Conservation (phyloP, 768 basidiomycete genomes). For the Astraeus odoratus region DNA sequence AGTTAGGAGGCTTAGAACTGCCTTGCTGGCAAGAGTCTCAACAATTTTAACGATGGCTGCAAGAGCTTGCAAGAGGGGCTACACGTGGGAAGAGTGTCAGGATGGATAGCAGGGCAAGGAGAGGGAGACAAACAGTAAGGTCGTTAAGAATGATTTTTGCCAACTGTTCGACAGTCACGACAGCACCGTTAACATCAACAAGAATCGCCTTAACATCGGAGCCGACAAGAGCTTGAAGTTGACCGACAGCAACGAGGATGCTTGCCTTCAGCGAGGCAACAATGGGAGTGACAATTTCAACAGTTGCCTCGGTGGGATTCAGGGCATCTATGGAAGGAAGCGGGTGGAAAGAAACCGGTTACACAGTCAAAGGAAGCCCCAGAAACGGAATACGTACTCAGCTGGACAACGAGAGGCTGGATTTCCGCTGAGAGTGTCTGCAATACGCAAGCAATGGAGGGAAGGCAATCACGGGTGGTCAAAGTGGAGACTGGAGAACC, state of each 20-base stretch:
- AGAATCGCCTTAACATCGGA: slow-evolving; percentile 18
- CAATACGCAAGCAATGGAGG: slow-evolving; percentile 24
- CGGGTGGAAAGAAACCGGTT: neutral
- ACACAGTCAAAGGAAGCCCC: neutral
- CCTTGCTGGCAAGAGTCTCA: slow-evolving; percentile 15
- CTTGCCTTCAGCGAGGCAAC: slow-evolving; percentile 18
- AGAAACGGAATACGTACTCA: slow-evolving; percentile 20
- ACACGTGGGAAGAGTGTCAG: neutral
- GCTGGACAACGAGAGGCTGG: slow-evolving; percentile 8
- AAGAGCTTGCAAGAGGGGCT: slow-evolving; percentile 25
- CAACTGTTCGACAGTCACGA: slow-evolving; percentile 21
- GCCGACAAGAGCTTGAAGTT: slow-evolving; percentile 23
- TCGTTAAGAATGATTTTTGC: slow-evolving; percentile 17
- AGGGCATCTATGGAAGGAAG: slow-evolving; percentile 16
- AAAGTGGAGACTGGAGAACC: too few relatives aligned
- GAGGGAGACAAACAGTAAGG: slow-evolving; percentile 13
- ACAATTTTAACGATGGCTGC: slow-evolving; percentile 17
- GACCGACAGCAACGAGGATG: slow-evolving; percentile 15
- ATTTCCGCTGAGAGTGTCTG: slow-evolving; percentile 10
- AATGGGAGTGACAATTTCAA: slow-evolving; percentile 13
- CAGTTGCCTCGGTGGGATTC: slow-evolving; percentile 18
- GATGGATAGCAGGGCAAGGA: neutral
- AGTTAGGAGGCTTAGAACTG: slow-evolving; percentile 15
- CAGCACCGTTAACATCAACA: slow-evolving; percentile 15
- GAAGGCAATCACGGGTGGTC: neutral